A percentile compares a stretch with the other conserved stretches of the same genome.
phyloP scores from a whole-genome alignment of 1,139 yeast genomes.

The Debaryomyces coudertii region DNA sequence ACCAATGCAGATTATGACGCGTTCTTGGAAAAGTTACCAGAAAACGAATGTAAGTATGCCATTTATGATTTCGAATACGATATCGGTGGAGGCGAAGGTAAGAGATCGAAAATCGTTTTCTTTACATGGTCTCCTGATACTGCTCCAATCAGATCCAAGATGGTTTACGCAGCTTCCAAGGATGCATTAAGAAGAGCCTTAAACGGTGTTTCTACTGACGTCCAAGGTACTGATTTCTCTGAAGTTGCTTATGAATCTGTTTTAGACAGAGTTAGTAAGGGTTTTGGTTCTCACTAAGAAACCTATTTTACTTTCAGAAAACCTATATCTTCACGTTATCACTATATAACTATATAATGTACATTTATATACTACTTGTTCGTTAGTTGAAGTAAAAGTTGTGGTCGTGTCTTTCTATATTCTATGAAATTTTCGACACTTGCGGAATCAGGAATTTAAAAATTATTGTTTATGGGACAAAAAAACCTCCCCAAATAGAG shows the following conservation, averaged over 20 bases:
- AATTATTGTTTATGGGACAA: conserved; percentile 4
- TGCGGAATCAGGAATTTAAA: conserved; percentile 16
- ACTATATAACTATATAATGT: conserved; percentile 10
- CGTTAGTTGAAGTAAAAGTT: neutral
- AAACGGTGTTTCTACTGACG: conserved; percentile 90
- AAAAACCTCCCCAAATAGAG: conserved; percentile 12
- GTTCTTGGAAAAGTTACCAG: conserved; percentile 87
- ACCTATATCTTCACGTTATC: neutral
- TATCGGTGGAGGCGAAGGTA: conserved; percentile 87
- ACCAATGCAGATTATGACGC: conserved; percentile 73
- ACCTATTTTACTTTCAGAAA: neutral
- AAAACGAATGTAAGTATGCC: conserved; percentile 95
- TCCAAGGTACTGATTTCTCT: conserved; percentile 97
- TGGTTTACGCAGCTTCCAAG: conserved; percentile 97
- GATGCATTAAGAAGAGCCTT: conserved; percentile 97
- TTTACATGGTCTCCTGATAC: conserved; percentile 98
- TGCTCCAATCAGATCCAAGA: conserved; percentile 91
- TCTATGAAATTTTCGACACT: conserved; percentile 12
- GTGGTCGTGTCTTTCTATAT: conserved; percentile 4
- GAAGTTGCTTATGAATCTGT: conserved; percentile 95
- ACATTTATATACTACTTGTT: conserved; percentile 6
- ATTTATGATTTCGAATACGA: conserved; percentile 96
- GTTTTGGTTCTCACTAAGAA: conserved; percentile 54
- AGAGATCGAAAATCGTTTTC: conserved; percentile 92
- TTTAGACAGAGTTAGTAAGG: conserved; percentile 85